Evolutionary conservation across 2,329 filamentous ascomycete species (phyloP), one percentile per base, ranked within the genome.

Genomic region (Triangularia setosa): DNA sequence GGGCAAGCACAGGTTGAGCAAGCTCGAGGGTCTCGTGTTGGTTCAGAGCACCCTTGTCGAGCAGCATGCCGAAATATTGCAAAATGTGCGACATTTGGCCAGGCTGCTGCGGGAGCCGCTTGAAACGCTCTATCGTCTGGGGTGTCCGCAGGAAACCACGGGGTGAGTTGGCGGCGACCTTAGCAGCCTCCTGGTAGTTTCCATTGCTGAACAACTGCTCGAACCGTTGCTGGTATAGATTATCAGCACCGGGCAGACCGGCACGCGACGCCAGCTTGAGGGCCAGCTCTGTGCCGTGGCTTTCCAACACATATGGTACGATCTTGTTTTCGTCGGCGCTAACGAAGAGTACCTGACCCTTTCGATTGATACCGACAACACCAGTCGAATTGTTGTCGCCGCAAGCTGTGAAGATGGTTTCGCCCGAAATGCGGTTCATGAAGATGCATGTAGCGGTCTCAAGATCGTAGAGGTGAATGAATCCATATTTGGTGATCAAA

Each of bases 391-490:
- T 89, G 62, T 86, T 85, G 76, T 99, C 95, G 35, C 89, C 81
- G 56, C 92, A 90, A 21, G 93, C 97, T 25, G 94, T 96, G 81
- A 99, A 99, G 76, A 99, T 98, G 25, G 95, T 99, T 76, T 99
- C 95, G 82, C 93, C 97, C 33, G 95, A 99, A 74, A 99, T 99
- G 72, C 96, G 90, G 84, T 99, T 99, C 93, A 99, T 96, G 86
- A 97, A 99, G 75, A 99, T 95, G 76, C 92, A 96, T 12, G 90
- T 91, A 64, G 92, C 96, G 7, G 91, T 95, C 82, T 99, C 96
- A 64, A 99, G 87, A 74, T 99, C 96, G 80, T 99, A 98, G 24
- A 99, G 86, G 79, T 99, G 95, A 73, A 99, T 98, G 80, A 98
- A 99, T 61, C 95, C 95, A 74, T 97, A 99, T 79, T 99, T 99